Evolutionary conservation across 345 rosid genomes (phyloP).

Genomic region (Hibiscus tridactylites): DNA sequence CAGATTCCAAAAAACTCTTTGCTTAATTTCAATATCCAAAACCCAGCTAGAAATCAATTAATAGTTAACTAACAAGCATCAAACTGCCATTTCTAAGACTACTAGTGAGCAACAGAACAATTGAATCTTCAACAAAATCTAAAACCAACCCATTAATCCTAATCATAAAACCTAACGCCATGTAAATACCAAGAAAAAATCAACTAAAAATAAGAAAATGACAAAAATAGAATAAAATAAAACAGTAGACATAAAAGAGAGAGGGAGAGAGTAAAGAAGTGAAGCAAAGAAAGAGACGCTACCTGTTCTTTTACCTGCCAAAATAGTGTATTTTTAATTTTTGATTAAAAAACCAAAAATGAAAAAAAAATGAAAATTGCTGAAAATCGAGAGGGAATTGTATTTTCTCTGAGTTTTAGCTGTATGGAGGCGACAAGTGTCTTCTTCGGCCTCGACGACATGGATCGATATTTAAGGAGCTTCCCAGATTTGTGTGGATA

Average conservation of each 20-base stretch:
- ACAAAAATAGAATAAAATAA: background rate
- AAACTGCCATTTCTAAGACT: background rate
- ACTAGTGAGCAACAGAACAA: background rate
- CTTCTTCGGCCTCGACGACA: slow-evolving; percentile 52
- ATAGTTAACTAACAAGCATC: background rate
- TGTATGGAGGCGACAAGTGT: slow-evolving; percentile 80
- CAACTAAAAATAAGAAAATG: background rate
- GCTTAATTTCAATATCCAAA: background rate
- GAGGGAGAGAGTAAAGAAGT: background rate
- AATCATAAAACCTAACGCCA: slow-evolving; percentile 1
- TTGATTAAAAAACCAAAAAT: background rate
- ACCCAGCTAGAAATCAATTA: background rate
- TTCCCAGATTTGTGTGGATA: background rate
- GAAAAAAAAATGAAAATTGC: background rate
- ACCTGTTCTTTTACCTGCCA: background rate
- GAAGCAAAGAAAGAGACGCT: background rate
- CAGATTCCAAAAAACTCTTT: background rate
- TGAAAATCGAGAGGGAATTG: slow-evolving; percentile 17
- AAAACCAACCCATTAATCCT: slow-evolving; percentile 11
- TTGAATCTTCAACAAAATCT: background rate
- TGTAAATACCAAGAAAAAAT: slow-evolving; percentile 2
- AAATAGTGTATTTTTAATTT: background rate
- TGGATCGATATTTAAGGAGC: slow-evolving; percentile 60
- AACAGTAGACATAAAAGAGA: background rate
- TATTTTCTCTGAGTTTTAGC: slow-evolving; percentile 21